A percentile compares a stretch with the other conserved stretches of the same genome.
phyloP scores from a whole-genome alignment of 176 grass and related monocot genomes.

The Musa schizocarpa region DNA sequence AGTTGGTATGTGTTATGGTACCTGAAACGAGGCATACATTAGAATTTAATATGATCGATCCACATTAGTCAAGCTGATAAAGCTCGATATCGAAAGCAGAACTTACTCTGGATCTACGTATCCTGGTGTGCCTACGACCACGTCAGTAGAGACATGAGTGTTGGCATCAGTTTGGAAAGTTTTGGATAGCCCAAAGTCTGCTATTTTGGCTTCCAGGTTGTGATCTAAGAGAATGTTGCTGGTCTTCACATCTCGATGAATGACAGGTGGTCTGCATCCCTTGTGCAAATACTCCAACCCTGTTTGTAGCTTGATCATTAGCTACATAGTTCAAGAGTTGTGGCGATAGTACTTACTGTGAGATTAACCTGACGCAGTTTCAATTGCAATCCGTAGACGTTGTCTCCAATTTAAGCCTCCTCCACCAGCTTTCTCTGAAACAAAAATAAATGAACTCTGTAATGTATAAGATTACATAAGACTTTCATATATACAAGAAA shows the following conservation, averaged over 20 bases:
- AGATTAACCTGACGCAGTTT: conserved; percentile 1
- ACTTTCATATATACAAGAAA: too few species aligned
- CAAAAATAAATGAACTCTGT: neutral
- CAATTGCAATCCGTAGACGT: neutral
- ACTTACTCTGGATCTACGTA: conserved; percentile 5
- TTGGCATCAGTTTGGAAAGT: neutral
- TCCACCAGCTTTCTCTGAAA: neutral
- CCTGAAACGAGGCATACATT: neutral
- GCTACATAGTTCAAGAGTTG: neutral
- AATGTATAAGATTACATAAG: too few species aligned
- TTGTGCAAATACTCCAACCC: conserved; percentile 4
- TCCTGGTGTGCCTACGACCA: neutral
- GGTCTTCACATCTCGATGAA: conserved; percentile 11
- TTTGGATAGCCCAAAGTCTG: neutral
- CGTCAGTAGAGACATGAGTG: neutral
- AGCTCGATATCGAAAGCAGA: neutral
- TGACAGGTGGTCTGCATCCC: neutral
- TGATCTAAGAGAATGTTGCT: neutral
- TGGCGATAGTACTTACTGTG: neutral
- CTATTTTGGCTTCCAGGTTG: neutral
- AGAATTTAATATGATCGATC: neutral
- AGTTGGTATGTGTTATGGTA: neutral
- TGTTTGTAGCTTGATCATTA: neutral
- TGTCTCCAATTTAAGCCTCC: neutral
- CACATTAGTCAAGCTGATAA: too few species aligned